Base-by-base conservation (phyloP, 148 eudicot species). In the Oxyria digyna region DNA sequence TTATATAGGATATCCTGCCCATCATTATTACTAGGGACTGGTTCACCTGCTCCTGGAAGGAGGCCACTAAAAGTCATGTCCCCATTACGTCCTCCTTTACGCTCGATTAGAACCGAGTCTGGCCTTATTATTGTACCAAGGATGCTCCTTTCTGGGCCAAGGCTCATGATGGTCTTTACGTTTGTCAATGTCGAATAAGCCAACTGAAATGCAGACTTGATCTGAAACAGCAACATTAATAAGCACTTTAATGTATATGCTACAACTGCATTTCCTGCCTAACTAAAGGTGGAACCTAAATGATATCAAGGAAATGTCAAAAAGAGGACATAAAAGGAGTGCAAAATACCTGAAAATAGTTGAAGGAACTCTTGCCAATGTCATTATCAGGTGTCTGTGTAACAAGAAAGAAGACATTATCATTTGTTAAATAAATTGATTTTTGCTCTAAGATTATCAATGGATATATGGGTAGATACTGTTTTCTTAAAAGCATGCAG, bases 121-220 rank as follows among this genome's bases (percentile, higher is more conserved):
- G 99, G 99, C 73, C 99, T 82, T 63, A 94, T 94, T 68, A 94
- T 90, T 62, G 96, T 83, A 49, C 99, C 97, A 26, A 94, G 89
- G 67, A 94, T 94, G 65, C 99, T 90, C 76, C 75, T 78, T 72
- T 79, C 71, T 67, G 92, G 84, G 7, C 99, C 93, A 15, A 94
- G 85, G 49, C 80, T 72, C 76, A 83, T 75, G 67, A 94, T 85
- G 74, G 81, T 74, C 79, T 87, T 88, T n/a, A 87, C 69, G 74
- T 91, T 86, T 32, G 97, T 94, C 66, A 94, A 73, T 4, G 89
- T 82, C 0, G 97, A 77, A 74, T 76, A 83, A 32, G 96, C 99
- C 91, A 85, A 85, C 74, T 85, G 78, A 75, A 94, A 94, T 31
- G 99, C 97, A 43, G 97, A 94, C 81, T 75, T 77, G 67, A 89